phyloP scores from a whole-genome alignment of 2,329 filamentous ascomycete genomes.

The Aureobasidium sp. region DNA sequence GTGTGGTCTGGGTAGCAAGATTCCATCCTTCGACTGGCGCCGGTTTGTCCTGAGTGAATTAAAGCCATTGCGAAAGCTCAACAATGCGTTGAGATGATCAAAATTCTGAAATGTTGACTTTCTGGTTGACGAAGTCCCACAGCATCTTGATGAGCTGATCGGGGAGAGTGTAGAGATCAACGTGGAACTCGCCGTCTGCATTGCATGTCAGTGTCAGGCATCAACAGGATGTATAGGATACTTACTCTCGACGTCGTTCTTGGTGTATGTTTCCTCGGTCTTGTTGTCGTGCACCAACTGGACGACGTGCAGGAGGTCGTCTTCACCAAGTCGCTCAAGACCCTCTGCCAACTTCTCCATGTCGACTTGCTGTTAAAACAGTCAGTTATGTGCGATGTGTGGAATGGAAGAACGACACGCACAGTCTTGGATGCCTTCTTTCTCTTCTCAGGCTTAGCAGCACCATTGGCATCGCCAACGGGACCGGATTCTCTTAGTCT shows the following conservation, averaged over 20 bases:
- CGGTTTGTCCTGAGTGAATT: not conserved
- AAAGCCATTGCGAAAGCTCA: not conserved
- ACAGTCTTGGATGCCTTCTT: constrained; percentile 39
- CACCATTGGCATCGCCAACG: constrained; percentile 57
- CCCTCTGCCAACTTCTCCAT: constrained; percentile 96
- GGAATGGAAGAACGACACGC: not conserved
- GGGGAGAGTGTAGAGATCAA: constrained; percentile 95
- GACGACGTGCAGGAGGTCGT: constrained; percentile 88
- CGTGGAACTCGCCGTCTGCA: constrained; percentile 89
- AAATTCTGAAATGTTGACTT: constrained; percentile 27
- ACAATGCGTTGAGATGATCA: constrained; percentile 1
- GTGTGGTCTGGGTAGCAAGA: not conserved
- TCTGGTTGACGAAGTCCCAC: constrained; percentile 68
- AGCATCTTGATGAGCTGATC: constrained; percentile 85
- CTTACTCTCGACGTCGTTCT: constrained; percentile 93
- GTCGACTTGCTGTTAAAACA: constrained; percentile 50
- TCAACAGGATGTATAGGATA: constrained; percentile 21
- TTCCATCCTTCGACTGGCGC: not conserved
- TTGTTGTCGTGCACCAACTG: constrained; percentile 99
- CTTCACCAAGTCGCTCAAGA: constrained; percentile 80
- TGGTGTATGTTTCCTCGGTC: constrained; percentile 85
- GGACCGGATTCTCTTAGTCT: constrained; percentile 77
- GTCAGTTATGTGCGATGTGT: not conserved
- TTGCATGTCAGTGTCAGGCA: constrained; percentile 25
- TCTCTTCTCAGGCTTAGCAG: constrained; percentile 62